phyloP scores from a whole-genome alignment of 2,329 filamentous ascomycete genomes.

The Hypoxylon sp. region DNA sequence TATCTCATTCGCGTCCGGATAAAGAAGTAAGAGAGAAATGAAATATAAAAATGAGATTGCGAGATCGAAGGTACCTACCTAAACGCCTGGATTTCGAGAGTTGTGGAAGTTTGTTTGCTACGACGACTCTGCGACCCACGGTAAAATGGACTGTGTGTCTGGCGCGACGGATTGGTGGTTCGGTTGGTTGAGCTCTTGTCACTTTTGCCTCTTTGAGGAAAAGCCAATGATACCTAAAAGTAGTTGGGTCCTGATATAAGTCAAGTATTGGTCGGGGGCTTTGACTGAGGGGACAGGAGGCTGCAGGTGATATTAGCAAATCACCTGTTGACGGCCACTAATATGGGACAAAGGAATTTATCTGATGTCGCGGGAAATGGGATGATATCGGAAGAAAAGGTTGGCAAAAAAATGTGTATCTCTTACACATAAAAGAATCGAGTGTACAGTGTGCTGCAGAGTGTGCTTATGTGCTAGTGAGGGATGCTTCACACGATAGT shows the following conservation, averaged over 20 bases:
- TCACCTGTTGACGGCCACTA: constrained; percentile 4
- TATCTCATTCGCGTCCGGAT: neutral
- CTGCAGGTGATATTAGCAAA: constrained; percentile 33
- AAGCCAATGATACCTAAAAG: constrained; percentile 28
- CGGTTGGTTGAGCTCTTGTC: constrained; percentile 14
- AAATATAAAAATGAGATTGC: constrained; percentile 6
- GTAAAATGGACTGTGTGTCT: constrained; percentile 15
- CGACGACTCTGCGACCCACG: constrained; percentile 1
- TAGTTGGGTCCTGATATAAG: constrained; percentile 16
- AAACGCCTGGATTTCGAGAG: neutral
- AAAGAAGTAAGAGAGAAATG: neutral
- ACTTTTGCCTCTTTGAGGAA: neutral
- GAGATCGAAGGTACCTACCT: constrained; percentile 7
- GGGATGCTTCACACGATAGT: constrained; percentile 15
- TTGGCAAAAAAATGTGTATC: constrained; percentile 16
- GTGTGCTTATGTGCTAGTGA: constrained; percentile 4
- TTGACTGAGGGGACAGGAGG: constrained; percentile 15
- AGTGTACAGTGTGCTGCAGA: neutral
- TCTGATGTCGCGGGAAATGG: constrained; percentile 6
- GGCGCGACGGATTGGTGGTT: constrained; percentile 13
- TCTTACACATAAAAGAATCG: constrained; percentile 21
- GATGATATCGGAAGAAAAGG: constrained; percentile 6
- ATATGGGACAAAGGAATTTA: constrained; percentile 21
- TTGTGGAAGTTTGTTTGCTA: constrained; percentile 15
- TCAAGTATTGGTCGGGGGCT: constrained; percentile 14